Conservation (phyloP, 2,329 filamentous ascomycete genomes). For the Pseudogymnoascus sp. region DNA sequence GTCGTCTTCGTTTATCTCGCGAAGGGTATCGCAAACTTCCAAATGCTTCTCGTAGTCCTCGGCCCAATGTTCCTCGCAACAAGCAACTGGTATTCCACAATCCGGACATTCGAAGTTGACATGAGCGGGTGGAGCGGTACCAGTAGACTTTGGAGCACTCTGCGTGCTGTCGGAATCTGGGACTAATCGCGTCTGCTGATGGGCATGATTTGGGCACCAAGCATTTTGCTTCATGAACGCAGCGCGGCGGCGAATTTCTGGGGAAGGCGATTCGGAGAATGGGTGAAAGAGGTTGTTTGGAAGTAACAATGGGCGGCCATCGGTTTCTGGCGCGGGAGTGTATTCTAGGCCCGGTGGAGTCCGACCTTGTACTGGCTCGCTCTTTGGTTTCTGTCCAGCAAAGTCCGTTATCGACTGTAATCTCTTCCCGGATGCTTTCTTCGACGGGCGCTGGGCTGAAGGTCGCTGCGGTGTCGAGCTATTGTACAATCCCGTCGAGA, state of each 20-base stretch:
- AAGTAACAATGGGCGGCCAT: constrained; percentile 24
- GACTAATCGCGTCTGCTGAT: constrained; percentile 65
- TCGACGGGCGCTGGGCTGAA: constrained; percentile 13
- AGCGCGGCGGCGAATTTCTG: constrained; percentile 77
- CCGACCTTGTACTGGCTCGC: constrained; percentile 20
- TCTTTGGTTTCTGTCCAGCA: constrained; percentile 21
- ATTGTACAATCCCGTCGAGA: constrained; percentile 19
- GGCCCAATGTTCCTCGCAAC: constrained; percentile 89
- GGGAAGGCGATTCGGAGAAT: constrained; percentile 80
- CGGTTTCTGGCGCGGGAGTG: constrained; percentile 18
- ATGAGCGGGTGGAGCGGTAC: constrained; percentile 61
- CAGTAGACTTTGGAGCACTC: constrained; percentile 46
- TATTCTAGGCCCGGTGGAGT: constrained; percentile 19
- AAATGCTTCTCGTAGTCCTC: constrained; percentile 91
- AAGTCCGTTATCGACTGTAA: constrained; percentile 18
- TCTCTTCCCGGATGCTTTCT: constrained; percentile 17
- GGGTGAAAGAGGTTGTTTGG: constrained; percentile 87
- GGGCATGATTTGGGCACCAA: constrained; percentile 83
- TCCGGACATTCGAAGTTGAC: constrained; percentile 94
- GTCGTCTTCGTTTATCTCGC: constrained; percentile 95
- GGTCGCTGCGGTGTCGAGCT: constrained; percentile 12
- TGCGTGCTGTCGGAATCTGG: constrained; percentile 57
- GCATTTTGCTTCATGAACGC: constrained; percentile 90
- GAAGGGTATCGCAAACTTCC: constrained; percentile 81
- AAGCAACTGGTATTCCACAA: constrained; percentile 89